Percentiles rank a stretch among this genome's conserved stretches.
Evolutionary conservation across 2,329 filamentous ascomycete genomes (phyloP).

Genomic region (Calonectria pteridis): DNA sequence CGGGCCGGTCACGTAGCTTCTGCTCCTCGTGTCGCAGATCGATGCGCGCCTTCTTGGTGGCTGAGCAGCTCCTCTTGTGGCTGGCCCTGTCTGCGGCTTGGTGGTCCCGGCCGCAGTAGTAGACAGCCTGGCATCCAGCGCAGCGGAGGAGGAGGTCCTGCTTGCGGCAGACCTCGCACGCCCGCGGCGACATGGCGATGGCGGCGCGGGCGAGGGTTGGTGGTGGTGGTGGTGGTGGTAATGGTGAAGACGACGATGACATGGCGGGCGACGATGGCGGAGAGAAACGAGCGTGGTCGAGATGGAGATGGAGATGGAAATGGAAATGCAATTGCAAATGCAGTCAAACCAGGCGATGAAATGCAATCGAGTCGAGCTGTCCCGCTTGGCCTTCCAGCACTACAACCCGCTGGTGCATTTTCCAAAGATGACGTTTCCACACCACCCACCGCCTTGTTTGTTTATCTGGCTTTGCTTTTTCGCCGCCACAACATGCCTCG

Average conservation of each 20-base stretch:
- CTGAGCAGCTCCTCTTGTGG: constrained; percentile 57
- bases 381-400: not conserved
- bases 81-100: constrained; percentile 51
- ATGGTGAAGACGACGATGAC: not conserved
- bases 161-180: constrained; percentile 33
- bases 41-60: constrained; percentile 48
- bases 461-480: constrained; percentile 8
- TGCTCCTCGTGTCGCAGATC: constrained; percentile 52
- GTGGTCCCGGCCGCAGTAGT: constrained; percentile 61
- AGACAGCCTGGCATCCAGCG: constrained; percentile 55
- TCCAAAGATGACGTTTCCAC: not conserved
- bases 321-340: too few species aligned
- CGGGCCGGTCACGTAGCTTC: constrained; percentile 48
- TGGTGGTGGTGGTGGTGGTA: not conserved
- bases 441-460: not conserved
- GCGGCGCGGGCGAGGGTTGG: not conserved
- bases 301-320: not conserved
- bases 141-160: constrained; percentile 49
- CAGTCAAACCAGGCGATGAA: not conserved
- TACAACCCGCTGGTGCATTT: not conserved
- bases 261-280: not conserved
- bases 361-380: not conserved
- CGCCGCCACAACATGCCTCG: constrained; percentile 1
- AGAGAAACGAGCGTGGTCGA: not conserved
- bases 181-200: constrained; percentile 9